A percentile compares a stretch with the other conserved stretches of the same genome.
Evolutionary conservation across 192 early-diverging fungal species (phyloP).

Genomic region (Backusella circina): DNA sequence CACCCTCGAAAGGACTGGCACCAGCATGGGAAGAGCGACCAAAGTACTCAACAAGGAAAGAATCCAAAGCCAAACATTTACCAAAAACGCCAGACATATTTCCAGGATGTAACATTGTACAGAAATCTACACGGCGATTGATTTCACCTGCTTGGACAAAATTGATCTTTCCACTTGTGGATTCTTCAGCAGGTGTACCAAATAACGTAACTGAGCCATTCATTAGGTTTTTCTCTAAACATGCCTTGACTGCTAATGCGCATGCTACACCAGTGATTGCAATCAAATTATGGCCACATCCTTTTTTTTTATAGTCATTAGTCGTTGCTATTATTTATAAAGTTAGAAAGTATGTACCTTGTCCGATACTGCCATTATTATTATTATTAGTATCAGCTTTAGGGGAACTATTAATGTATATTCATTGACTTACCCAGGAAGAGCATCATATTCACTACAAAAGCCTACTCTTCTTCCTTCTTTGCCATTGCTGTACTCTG

Average conservation of each 20-base stretch:
- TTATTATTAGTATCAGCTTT: neutral
- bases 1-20: slow-evolving; percentile 53
- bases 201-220: slow-evolving; percentile 55
- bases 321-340: neutral
- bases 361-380: slow-evolving; percentile 36
- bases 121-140: slow-evolving; percentile 56
- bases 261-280: slow-evolving; percentile 60
- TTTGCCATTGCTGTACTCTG: slow-evolving; percentile 52
- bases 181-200: slow-evolving; percentile 70
- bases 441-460: slow-evolving; percentile 64
- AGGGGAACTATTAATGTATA: neutral
- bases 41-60: slow-evolving; percentile 46
- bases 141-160: slow-evolving; percentile 64
- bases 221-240: slow-evolving; percentile 37
- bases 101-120: slow-evolving; percentile 62
- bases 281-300: slow-evolving; percentile 68
- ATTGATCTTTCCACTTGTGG: slow-evolving; percentile 65
- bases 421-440: slow-evolving; percentile 47
- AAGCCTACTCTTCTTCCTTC: slow-evolving; percentile 47
- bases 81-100: slow-evolving; percentile 24
- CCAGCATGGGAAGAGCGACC: slow-evolving; percentile 58
- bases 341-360: slow-evolving; percentile 28
- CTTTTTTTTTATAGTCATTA: neutral
- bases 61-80: slow-evolving; percentile 34
- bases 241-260: slow-evolving; percentile 44